These are phyloP conservation scores for Penicillium sp. DNA, from an alignment of 2,329 filamentous ascomycete genomes.

Conservation along the genomic window DNA sequence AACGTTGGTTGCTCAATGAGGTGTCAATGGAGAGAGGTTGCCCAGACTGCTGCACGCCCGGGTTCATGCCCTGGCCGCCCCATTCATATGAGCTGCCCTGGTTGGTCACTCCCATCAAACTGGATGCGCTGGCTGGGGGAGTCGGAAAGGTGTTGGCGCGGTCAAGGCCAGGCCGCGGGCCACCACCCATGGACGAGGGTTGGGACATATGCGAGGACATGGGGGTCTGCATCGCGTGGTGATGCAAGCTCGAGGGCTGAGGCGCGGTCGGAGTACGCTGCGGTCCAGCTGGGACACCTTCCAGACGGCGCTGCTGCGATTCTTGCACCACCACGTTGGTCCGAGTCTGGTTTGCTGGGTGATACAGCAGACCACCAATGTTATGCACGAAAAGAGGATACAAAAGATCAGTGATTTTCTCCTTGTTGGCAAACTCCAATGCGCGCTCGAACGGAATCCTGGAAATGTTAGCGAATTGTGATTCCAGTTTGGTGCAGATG, in stretches of 20 bases:
- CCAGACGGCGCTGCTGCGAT: slow-evolving; percentile 74
- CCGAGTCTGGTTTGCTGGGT: slow-evolving; percentile 79
- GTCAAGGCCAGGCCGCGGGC: slow-evolving; percentile 75
- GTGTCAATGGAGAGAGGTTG: slow-evolving; percentile 82
- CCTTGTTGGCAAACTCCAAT: slow-evolving; percentile 98
- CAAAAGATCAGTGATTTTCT: slow-evolving; percentile 94
- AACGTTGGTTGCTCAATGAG: slow-evolving; percentile 75
- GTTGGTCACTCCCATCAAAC: slow-evolving; percentile 75
- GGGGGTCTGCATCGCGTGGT: slow-evolving; percentile 69
- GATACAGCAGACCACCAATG: slow-evolving; percentile 90
- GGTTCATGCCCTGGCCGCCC: slow-evolving; percentile 67
- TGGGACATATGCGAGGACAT: slow-evolving; percentile 67
- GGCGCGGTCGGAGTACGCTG: slow-evolving; percentile 68
- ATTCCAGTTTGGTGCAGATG: not conserved
- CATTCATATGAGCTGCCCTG: slow-evolving; percentile 80
- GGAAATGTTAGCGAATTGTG: slow-evolving; percentile 21
- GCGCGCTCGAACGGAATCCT: slow-evolving; percentile 98
- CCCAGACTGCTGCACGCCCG: slow-evolving; percentile 65
- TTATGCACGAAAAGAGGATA: slow-evolving; percentile 98
- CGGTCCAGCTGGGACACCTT: slow-evolving; percentile 50
- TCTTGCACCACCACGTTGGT: slow-evolving; percentile 88
- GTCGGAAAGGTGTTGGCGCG: slow-evolving; percentile 92
- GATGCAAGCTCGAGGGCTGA: slow-evolving; percentile 62
- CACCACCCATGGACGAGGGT: slow-evolving; percentile 63
- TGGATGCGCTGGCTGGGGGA: slow-evolving; percentile 89